Conservation (phyloP, 2,329 filamentous ascomycete genomes). For the Penicillium sp. region DNA sequence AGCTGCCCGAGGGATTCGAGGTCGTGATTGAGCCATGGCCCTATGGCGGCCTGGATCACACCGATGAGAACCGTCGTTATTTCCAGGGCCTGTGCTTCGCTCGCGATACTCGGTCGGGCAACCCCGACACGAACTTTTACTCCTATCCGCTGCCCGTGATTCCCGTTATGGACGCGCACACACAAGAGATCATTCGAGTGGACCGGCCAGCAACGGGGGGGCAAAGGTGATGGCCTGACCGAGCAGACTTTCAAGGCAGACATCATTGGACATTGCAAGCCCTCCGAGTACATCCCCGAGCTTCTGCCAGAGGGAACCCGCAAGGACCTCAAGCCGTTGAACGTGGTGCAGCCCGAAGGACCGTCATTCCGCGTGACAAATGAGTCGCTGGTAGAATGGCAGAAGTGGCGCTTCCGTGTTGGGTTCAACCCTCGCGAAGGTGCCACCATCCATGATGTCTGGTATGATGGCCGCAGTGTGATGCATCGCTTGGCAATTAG, state of each 20-base stretch:
- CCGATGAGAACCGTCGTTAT: constrained; percentile 54
- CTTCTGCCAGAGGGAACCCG: constrained; percentile 52
- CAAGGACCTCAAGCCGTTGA: constrained; percentile 67
- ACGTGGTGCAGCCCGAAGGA: constrained; percentile 72
- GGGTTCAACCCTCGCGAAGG: constrained; percentile 64
- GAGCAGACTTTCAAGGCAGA: constrained; percentile 48
- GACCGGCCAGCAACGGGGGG: constrained; percentile 60
- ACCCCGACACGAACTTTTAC: constrained; percentile 65
- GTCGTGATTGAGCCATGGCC: constrained; percentile 61
- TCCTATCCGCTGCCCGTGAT: constrained; percentile 58
- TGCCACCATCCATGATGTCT: constrained; percentile 69
- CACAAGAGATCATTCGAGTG: constrained; percentile 59
- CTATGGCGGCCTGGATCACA: constrained; percentile 57
- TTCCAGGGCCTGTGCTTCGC: constrained; percentile 60
- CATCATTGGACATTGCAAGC: constrained; percentile 57
- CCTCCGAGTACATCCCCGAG: constrained; percentile 56
- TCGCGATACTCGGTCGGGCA: constrained; percentile 43
- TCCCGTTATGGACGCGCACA: constrained; percentile 61
- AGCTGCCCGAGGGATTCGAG: constrained; percentile 59
- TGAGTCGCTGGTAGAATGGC: constrained; percentile 57
- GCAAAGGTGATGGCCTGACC: constrained; percentile 53
- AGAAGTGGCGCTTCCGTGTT: constrained; percentile 71
- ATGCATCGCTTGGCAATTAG: constrained; percentile 69
- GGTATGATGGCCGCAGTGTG: constrained; percentile 67
- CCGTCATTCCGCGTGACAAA: constrained; percentile 61